These are phyloP conservation scores for Asterionellopsis glacialis DNA, from an alignment of 108 stramenopile species.

Conservation along the genomic window DNA sequence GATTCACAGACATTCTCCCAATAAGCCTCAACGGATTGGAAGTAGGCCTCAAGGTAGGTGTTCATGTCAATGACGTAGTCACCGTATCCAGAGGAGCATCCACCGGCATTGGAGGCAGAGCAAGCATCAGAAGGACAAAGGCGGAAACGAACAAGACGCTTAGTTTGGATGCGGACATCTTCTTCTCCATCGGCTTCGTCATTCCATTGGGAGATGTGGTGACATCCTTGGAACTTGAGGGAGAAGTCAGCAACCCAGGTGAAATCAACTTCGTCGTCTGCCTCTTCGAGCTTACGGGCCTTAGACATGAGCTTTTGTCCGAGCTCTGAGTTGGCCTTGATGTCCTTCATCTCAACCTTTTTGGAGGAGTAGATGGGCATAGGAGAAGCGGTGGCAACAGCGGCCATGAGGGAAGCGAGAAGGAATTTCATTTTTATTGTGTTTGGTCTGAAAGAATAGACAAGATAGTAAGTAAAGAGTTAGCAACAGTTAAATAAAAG, in stretches of 20 bases:
- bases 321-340: conserved; percentile 43
- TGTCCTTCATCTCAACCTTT: conserved; percentile 10
- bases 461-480: no score
- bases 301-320: conserved; percentile 46
- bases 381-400: conserved; percentile 15
- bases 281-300: conserved; percentile 50
- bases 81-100: conserved; percentile 64
- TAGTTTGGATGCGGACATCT: conserved; percentile 63
- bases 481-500: no score
- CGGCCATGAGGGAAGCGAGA: conserved; percentile 22
- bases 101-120: conserved; percentile 41
- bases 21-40: conserved; percentile 40
- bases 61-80: conserved; percentile 86
- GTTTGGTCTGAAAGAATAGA: no score
- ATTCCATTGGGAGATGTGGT: conserved; percentile 72
- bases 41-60: conserved; percentile 62
- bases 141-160: conserved; percentile 78
- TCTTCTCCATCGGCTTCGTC: conserved; percentile 55
- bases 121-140: conserved; percentile 67
- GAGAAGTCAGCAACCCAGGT: conserved; percentile 72
- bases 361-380: conserved; percentile 32
- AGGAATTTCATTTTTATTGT: conserved; percentile 27
- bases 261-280: conserved; percentile 38
- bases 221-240: conserved; percentile 88
- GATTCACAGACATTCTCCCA: conserved; percentile 53